phyloP scores from a whole-genome alignment of 2,329 filamentous ascomycete species.

The Dactylellina cionopaga region DNA sequence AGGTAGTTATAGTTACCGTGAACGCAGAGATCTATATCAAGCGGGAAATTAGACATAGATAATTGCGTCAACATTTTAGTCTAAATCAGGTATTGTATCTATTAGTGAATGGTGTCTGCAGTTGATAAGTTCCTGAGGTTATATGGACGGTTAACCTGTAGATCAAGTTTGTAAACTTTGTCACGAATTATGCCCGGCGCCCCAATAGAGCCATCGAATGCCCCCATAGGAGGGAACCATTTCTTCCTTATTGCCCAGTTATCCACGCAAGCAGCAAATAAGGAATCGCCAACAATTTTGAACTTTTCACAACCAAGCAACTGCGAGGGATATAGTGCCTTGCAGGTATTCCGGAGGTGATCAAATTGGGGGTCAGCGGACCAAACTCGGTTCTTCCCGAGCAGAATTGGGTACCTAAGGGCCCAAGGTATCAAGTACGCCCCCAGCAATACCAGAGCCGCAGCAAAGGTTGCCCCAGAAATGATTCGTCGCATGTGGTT shows the following conservation, averaged over 20 bases:
- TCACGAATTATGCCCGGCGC: constrained; percentile 18
- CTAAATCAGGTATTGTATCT: not conserved
- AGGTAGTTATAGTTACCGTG: constrained; percentile 13
- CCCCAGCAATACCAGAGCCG: not conserved
- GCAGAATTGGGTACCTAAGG: constrained; percentile 14
- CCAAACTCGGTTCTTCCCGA: constrained; percentile 30
- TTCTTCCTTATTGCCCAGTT: constrained; percentile 19
- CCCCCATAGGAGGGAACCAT: constrained; percentile 44
- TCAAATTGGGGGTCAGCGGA: constrained; percentile 28
- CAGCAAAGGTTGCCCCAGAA: not conserved
- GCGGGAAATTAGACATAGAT: constrained; percentile 27
- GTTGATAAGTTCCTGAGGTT: not conserved
- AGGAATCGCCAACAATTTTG: constrained; percentile 22
- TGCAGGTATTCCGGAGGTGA: constrained; percentile 13
- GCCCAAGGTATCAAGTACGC: constrained; percentile 32
- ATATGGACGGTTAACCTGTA: constrained; percentile 9
- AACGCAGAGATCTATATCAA: constrained; percentile 21
- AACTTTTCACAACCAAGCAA: constrained; percentile 42
- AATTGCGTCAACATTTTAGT: constrained; percentile 20
- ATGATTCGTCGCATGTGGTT: not conserved
- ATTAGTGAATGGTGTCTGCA: no score
- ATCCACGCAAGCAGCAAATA: constrained; percentile 34
- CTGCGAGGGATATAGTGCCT: constrained; percentile 1
- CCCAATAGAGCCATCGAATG: not conserved
- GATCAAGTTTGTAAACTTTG: constrained; percentile 21